A percentile compares a stretch with the other conserved stretches of the same genome.
Conservation (phyloP, 768 basidiomycete genomes). For the Tylopilus plumbeoviolaceoides region DNA sequence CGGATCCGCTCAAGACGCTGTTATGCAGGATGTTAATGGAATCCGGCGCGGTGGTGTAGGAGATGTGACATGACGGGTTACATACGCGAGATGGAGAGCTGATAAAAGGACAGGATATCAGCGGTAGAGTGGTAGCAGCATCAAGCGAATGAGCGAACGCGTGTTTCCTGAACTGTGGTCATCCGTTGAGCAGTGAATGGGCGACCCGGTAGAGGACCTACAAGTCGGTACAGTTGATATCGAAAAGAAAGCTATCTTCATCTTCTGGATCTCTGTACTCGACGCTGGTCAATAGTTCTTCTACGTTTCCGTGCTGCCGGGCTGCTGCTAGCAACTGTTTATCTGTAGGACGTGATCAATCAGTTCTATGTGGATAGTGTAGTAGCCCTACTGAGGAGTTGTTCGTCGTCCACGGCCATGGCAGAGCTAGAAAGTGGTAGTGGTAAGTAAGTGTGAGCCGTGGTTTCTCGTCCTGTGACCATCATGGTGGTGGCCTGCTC, state of each 20-base stretch:
- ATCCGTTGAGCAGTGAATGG: not conserved
- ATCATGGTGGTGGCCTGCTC: not conserved
- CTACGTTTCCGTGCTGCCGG: conserved; percentile 22
- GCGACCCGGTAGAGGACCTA: conserved; percentile 10
- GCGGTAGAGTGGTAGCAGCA: conserved; percentile 1
- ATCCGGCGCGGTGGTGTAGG: not conserved
- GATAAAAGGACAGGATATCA: conserved; percentile 7
- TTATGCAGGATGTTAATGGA: not conserved
- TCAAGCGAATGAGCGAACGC: conserved; percentile 19
- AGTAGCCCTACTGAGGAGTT: conserved; percentile 21
- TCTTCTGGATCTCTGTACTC: conserved; percentile 22
- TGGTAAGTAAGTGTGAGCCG: not conserved
- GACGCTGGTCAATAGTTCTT: conserved; percentile 18
- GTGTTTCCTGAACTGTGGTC: conserved; percentile 26
- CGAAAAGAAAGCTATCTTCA: conserved; percentile 21
- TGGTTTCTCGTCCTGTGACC: not conserved
- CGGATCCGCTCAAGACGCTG: conserved; percentile 15
- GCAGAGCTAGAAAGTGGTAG: not conserved
- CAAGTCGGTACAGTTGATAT: conserved; percentile 31
- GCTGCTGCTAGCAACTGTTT: conserved; percentile 24
- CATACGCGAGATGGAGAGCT: conserved; percentile 33
- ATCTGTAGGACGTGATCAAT: conserved; percentile 13
- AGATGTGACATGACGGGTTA: not conserved
- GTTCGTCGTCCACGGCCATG: conserved; percentile 17
- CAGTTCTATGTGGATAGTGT: not conserved